A percentile compares a stretch with the other conserved stretches of the same genome.
Evolutionary conservation across 371 early-diverging fungal genomes (phyloP).

Genomic region (Basidiobolus heterosporus): DNA sequence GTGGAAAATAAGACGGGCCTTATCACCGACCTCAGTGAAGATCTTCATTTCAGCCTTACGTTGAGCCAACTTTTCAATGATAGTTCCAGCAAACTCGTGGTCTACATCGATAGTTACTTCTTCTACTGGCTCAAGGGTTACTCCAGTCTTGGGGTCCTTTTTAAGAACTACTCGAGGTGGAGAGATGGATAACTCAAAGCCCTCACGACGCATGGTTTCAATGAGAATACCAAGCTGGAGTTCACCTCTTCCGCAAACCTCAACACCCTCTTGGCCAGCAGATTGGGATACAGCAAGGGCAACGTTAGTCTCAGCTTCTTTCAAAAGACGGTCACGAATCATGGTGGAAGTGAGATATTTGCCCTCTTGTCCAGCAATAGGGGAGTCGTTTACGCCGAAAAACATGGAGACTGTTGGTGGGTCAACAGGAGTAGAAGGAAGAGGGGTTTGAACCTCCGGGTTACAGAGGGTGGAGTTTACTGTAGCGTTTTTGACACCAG

Average conservation of each 20-base stretch:
- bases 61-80: constrained; percentile 59
- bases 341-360: constrained; percentile 49
- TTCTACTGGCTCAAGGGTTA: constrained; percentile 55
- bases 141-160: constrained; percentile 17
- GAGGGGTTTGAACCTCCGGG: constrained; percentile 27
- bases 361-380: constrained; percentile 59
- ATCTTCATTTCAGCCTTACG: constrained; percentile 58
- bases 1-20: constrained; percentile 45
- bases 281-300: constrained; percentile 42
- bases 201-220: constrained; percentile 75
- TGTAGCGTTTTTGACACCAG: constrained; percentile 45
- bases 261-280: constrained; percentile 41
- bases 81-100: constrained; percentile 37
- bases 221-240: constrained; percentile 65
- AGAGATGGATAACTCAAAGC: constrained; percentile 60
- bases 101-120: constrained; percentile 62
- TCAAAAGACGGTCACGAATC: constrained; percentile 48
- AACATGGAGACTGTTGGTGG: constrained; percentile 67
- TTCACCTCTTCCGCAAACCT: constrained; percentile 70
- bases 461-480: constrained; percentile 62
- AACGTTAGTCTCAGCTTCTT: constrained; percentile 62
- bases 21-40: constrained; percentile 45
- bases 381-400: constrained; percentile 65
- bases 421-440: constrained; percentile 53
- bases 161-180: constrained; percentile 60